Percentiles rank a stretch among this genome's conserved stretches.
Evolutionary conservation across 352 stramenopile genomes (phyloP).

Genomic region (Pythium dissimile): DNA sequence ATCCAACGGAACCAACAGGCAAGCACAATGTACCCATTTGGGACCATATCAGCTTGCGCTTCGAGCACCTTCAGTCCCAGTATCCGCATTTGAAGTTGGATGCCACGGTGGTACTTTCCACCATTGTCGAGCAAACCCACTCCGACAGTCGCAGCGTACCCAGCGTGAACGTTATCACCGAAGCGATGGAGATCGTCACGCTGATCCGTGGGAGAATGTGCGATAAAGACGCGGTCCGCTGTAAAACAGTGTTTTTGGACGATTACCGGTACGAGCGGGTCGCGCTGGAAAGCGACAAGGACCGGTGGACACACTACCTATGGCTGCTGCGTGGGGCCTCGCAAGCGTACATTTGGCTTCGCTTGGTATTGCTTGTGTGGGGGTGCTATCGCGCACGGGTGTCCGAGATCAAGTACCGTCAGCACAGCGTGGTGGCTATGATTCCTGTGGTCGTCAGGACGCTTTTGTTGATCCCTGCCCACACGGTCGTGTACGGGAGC

Average conservation of each 20-base stretch:
- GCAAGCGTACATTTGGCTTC: slow-evolving; percentile 21
- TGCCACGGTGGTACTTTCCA: neutral
- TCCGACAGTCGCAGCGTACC: neutral
- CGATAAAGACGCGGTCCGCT: neutral
- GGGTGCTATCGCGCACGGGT: slow-evolving; percentile 6
- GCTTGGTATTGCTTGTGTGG: slow-evolving; percentile 5
- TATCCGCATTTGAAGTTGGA: slow-evolving; percentile 3
- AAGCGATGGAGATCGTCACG: slow-evolving; percentile 9
- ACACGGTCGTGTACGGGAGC: slow-evolving; percentile 24
- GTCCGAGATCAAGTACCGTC: neutral
- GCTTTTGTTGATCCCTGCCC: slow-evolving; percentile 15
- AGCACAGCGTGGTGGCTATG: neutral
- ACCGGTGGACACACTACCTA: neutral
- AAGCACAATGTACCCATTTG: neutral
- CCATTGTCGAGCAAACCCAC: neutral
- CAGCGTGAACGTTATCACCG: neutral
- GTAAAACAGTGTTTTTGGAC: slow-evolving; percentile 21
- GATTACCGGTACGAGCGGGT: slow-evolving; percentile 25
- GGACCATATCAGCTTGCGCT: slow-evolving; percentile 2
- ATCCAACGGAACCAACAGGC: neutral
- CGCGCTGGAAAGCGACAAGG: slow-evolving; percentile 2
- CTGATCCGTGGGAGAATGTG: slow-evolving; percentile 10
- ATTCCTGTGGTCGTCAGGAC: neutral
- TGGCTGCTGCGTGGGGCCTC: neutral
- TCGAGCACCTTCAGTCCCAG: neutral